Conservation (phyloP, 257 asterid species). For the Solanum boliviense region DNA sequence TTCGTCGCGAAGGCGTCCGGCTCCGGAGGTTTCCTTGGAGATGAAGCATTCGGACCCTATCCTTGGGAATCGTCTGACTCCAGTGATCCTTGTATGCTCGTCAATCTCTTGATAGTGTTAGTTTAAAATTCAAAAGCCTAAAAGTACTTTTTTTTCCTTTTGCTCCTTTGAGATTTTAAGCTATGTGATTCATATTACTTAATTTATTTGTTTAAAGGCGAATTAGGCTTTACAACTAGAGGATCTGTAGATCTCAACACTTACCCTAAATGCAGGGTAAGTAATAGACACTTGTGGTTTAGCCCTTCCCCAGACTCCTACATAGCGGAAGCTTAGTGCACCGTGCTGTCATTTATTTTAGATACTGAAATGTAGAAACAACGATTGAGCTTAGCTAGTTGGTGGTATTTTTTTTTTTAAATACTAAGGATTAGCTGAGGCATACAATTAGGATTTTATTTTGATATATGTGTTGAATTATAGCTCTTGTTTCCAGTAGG, state of each 20-base stretch:
- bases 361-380: neutral
- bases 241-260: neutral
- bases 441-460: neutral
- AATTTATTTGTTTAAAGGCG: neutral
- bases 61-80: conserved; percentile 72
- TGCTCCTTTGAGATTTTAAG: neutral
- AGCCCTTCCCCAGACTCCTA: neutral
- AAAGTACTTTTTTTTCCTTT: neutral
- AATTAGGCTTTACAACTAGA: neutral
- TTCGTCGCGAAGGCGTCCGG: conserved; percentile 42
- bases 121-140: neutral
- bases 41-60: conserved; percentile 60
- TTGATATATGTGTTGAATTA: neutral
- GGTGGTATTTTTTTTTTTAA: no score
- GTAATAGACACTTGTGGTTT: neutral
- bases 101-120: neutral
- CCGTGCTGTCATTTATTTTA: neutral
- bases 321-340: neutral
- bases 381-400: neutral
- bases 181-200: neutral
- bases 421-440: neutral
- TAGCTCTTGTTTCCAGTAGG: neutral
- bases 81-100: conserved; percentile 37
- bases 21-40: conserved; percentile 44
- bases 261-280: neutral